Conservation (phyloP, 163 green algal genomes). For the Chlorella variabilis region DNA sequence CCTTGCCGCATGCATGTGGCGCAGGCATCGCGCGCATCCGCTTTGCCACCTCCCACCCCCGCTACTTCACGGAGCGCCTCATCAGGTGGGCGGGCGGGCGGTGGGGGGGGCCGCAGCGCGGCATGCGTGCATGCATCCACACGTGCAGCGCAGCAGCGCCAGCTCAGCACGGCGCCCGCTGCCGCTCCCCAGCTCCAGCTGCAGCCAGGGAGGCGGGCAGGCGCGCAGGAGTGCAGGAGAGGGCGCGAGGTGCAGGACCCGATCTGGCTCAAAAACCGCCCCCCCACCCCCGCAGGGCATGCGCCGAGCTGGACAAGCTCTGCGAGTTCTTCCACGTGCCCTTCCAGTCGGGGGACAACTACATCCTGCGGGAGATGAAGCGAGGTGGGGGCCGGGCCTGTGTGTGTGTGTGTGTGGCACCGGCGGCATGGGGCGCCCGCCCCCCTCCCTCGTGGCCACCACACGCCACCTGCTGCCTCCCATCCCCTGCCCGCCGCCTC, state of each 20-base stretch:
- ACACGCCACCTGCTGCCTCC: too few relatives aligned
- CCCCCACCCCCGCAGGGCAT: constrained; percentile 57
- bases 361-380: constrained; percentile 90
- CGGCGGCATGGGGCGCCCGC: too few relatives aligned
- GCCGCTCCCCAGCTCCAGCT: neutral
- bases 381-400: constrained; percentile 20
- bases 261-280: too few relatives aligned
- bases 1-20: too few relatives aligned
- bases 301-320: constrained; percentile 92
- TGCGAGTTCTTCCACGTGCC: constrained; percentile 98
- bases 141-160: too few relatives aligned
- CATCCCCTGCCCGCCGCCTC: neutral
- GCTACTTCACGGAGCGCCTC: constrained; percentile 85
- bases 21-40: constrained; percentile 92
- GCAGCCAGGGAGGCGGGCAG: too few relatives aligned
- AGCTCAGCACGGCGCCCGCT: too few relatives aligned
- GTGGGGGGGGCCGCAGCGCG: too few relatives aligned
- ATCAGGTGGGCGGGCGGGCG: constrained; percentile 53
- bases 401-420: neutral
- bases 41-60: constrained; percentile 95
- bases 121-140: too few relatives aligned
- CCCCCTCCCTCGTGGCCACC: neutral
- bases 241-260: too few relatives aligned
- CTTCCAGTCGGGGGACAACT: constrained; percentile 88
- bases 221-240: too few relatives aligned